Evolutionary conservation across 441 rosid genomes (phyloP), one percentile per base, ranked within the genome.

Genomic region (Syzygium syzygioides): DNA sequence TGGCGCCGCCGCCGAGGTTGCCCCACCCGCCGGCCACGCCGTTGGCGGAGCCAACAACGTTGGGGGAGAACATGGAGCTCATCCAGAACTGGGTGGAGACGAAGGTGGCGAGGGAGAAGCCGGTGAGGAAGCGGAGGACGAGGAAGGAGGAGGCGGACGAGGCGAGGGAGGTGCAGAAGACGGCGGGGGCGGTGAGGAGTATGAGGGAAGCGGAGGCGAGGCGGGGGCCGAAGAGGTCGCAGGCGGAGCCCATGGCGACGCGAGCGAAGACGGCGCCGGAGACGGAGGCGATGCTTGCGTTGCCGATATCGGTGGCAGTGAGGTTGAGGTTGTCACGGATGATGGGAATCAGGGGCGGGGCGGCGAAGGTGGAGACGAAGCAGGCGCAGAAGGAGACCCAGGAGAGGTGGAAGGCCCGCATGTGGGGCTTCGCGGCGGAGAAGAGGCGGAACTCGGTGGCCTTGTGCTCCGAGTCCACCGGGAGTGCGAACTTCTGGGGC

Each of bases 391-490:
- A 88, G 68, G 90, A 88, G 37, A 85, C 20, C 90, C 90, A 88
- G 14, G 87, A 88, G 56, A 88, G 90, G 87, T 88, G 90, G 55
- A 88, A 88, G 55, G 90, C 90, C n/a, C 87, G 55, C 90, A 88
- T 88, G 87, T 88, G 90, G 84, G 90, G 90, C 57, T 66, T 88
- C 52, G 85, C 87, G 34, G 56, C n/a, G 32, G 90, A 88, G 85
- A 88, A 88, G 53, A 85, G 55, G 45, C 68, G 90, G 85, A 88
- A 85, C 68, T 34, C 90, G 53, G 85, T 85, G 90, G 90, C 87
- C 87, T 85, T 88, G 90, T 88, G 90, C 45, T 88, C 90, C 26
- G 90, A 88, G 87, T 88, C 90, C 34, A 85, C 90, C 34, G 90
- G 90, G 34, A 88, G 87, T 26, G 87, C 71, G 55, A 88, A 88